Evolutionary conservation across 2,329 filamentous ascomycete genomes (phyloP), one percentile per base, ranked within the genome.

Genomic region (Calonectria montana): DNA sequence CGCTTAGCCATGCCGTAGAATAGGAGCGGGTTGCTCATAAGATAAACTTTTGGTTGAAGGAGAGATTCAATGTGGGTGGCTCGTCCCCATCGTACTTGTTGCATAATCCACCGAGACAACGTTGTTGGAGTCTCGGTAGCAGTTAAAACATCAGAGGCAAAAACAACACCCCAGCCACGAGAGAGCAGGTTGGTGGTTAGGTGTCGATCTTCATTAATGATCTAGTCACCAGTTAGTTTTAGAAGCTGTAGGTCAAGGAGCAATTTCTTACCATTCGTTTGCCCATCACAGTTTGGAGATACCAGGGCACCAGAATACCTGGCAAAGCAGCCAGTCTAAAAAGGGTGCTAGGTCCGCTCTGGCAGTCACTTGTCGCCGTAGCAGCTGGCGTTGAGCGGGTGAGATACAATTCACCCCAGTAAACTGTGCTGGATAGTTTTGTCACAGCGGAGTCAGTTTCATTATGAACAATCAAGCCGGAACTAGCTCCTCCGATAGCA

Each of bases 121-220:
- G 75, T 78, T 8, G 76, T 76, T 1, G 77, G 77, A 3, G 77
- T 79, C 16, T 79, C 77, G 8, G 77, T 79, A 4, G 73, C 66
- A 0, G 76, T 70, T 16, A 77, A 71, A 10, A 80, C 79, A 61
- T 79, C 78, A 10, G 77, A 75, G 18, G 79, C 79, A 65, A 80
- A 80, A n/a, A 77, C 72, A 18, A 76, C 77, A 25, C 79, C 78
- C 79, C 79, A 81, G 62, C 77, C 77, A 12, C 76, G 75, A 13
- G 62, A 50, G 6, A 79, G 74, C 3, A 79, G 76, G 41, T 79
- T 79, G n/a, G 77, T 79, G 1, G 77, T 79, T n/a, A 79, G 64
- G 39, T 78, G 76, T 2, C 77, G 72, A 41, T 79, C 77, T 25
- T 79, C 77, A 65, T 79, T 79, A 65, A 79, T 78, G 39, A 79